These are phyloP conservation scores for Corylus americana DNA, from an alignment of 306 rosid species.

Conservation along the genomic window DNA sequence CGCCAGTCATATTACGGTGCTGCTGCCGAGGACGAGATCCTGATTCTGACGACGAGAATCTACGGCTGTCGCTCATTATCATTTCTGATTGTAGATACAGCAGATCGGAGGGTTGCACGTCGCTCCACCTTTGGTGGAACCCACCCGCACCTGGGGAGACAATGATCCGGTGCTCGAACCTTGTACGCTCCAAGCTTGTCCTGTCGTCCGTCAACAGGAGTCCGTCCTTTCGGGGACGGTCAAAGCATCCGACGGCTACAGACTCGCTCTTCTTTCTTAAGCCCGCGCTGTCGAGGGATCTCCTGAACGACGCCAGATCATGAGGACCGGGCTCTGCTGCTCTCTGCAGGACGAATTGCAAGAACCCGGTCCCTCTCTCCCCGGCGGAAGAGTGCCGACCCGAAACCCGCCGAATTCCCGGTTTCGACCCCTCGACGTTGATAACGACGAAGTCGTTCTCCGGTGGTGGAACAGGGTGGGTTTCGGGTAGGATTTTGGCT, in stretches of 20 bases:
- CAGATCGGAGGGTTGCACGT: constrained; percentile 65
- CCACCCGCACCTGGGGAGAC: constrained; percentile 43
- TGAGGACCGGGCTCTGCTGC: not conserved
- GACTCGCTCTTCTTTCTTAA: constrained; percentile 25
- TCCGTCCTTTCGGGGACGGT: constrained; percentile 70
- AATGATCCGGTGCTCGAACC: constrained; percentile 76
- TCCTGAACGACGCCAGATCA: constrained; percentile 50
- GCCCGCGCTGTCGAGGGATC: constrained; percentile 59
- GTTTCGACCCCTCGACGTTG: constrained; percentile 30
- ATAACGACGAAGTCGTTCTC: constrained; percentile 6
- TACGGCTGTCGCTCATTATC: constrained; percentile 52
- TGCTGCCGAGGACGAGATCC: constrained; percentile 5
- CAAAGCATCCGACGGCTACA: constrained; percentile 40
- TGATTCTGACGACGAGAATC: constrained; percentile 28
- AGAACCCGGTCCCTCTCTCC: constrained; percentile 33
- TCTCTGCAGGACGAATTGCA: constrained; percentile 19
- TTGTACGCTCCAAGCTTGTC: constrained; percentile 27
- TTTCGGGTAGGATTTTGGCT: constrained; percentile 15
- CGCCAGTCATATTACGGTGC: not conserved
- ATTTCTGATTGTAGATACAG: constrained; percentile 73
- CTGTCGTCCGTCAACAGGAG: constrained; percentile 39
- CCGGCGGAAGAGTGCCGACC: constrained; percentile 80
- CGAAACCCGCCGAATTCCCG: constrained; percentile 33
- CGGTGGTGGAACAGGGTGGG: constrained; percentile 5
- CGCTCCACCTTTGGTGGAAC: constrained; percentile 76